Evolutionary conservation across 2,329 filamentous ascomycete species (phyloP).

Genomic region (Pseudogymnoascus sp.): DNA sequence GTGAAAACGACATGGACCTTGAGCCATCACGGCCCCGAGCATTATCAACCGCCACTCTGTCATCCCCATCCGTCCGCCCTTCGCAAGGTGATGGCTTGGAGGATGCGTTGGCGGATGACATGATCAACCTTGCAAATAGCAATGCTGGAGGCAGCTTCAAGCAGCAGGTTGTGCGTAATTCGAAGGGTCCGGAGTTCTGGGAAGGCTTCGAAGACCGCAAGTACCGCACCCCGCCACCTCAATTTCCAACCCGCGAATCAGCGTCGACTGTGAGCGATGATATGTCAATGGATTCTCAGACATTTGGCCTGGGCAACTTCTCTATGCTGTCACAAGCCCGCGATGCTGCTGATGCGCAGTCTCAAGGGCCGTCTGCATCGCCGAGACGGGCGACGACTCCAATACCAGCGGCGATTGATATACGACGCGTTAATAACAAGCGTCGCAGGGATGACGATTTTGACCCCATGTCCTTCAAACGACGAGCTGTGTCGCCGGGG

Average conservation of each 20-base stretch:
- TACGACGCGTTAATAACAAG: slow-evolving; percentile 71
- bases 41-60: slow-evolving; percentile 53
- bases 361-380: slow-evolving; percentile 21
- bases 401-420: slow-evolving; percentile 59
- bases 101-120: slow-evolving; percentile 63
- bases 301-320: slow-evolving; percentile 20
- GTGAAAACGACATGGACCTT: slow-evolving; percentile 73
- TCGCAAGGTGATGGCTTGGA: slow-evolving; percentile 57
- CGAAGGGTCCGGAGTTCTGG: slow-evolving; percentile 70
- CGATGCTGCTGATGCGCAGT: slow-evolving; percentile 10
- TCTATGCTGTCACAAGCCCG: slow-evolving; percentile 10
- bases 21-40: slow-evolving; percentile 37
- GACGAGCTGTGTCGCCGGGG: slow-evolving; percentile 83
- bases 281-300: slow-evolving; percentile 64
- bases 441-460: slow-evolving; percentile 88
- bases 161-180: slow-evolving; percentile 65
- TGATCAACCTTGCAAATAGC: slow-evolving; percentile 36
- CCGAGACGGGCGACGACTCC: slow-evolving; percentile 28
- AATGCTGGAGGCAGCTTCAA: slow-evolving; percentile 53
- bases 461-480: slow-evolving; percentile 81
- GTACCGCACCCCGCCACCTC: slow-evolving; percentile 45
- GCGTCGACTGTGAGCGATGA: slow-evolving; percentile 62
- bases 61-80: slow-evolving; percentile 61
- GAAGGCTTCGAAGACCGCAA: slow-evolving; percentile 67
- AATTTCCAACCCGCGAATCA: slow-evolving; percentile 51